Conservation (phyloP, 73 alveolate species). For the Paramecium bursaria region DNA sequence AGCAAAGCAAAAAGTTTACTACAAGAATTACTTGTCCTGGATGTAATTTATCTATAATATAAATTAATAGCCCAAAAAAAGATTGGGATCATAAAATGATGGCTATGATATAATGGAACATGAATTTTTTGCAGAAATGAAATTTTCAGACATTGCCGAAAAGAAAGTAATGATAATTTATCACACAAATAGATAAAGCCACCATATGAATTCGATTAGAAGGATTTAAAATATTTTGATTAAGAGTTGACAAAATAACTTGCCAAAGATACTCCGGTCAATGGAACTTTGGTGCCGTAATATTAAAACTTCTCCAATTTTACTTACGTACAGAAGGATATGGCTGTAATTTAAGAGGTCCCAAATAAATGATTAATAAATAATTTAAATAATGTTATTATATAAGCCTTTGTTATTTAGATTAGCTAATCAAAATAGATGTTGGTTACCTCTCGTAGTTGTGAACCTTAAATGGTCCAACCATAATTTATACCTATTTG, state of each 20-base stretch:
- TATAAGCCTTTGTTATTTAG: too few relatives aligned
- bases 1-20: conserved; percentile 44
- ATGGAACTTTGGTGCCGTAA: not conserved
- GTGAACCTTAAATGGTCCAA: too few relatives aligned
- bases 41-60: conserved; percentile 2
- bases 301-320: conserved; percentile 11
- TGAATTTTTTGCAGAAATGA: conserved; percentile 62
- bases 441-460: too few relatives aligned
- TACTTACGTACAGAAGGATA: not conserved
- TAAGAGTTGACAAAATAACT: not conserved
- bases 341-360: too few relatives aligned
- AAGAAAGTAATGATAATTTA: conserved; percentile 66
- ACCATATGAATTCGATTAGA: conserved; percentile 58
- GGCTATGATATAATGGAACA: conserved; percentile 68
- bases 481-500: too few relatives aligned
- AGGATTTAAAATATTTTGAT: conserved; percentile 42
- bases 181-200: conserved; percentile 24
- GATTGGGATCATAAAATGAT: conserved; percentile 72
- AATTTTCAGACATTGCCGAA: conserved; percentile 61
- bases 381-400: too few relatives aligned
- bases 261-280: not conserved
- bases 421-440: too few relatives aligned
- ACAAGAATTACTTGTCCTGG: conserved; percentile 32
- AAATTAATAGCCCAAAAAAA: conserved; percentile 44
- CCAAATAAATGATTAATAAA: too few relatives aligned